A percentile compares a stretch with the other conserved stretches of the same genome.
phyloP scores from a whole-genome alignment of 164 flowering plant species.

The Nymphaea thermarum region DNA sequence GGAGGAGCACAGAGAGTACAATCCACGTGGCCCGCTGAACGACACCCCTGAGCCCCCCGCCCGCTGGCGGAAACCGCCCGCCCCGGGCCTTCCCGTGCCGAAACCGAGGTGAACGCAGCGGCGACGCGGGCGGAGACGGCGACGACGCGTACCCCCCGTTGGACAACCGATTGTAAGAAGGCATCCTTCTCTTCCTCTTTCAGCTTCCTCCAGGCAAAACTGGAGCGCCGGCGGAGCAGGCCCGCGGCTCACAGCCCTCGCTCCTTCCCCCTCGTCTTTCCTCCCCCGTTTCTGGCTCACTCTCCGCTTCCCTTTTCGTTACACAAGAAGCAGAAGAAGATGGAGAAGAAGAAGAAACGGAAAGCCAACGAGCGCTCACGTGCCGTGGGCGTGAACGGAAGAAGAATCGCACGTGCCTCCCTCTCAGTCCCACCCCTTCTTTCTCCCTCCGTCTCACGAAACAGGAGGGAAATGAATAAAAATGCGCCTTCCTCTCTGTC shows the following conservation, averaged over 20 bases:
- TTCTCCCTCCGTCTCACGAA: no score
- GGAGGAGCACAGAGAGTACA: constrained; percentile 55
- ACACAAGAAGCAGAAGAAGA: background rate
- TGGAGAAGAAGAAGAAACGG: background rate
- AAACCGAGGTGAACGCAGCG: constrained; percentile 16
- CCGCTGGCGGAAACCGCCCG: constrained; percentile 20
- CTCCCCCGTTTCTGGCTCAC: background rate
- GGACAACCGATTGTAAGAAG: constrained; percentile 42
- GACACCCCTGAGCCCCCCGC: constrained; percentile 9
- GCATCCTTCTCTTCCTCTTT: constrained; percentile 22
- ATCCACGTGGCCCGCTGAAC: constrained; percentile 47
- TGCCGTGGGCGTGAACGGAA: no score
- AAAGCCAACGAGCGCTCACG: no score
- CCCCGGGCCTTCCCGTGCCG: constrained; percentile 18
- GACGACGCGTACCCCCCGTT: constrained; percentile 60
- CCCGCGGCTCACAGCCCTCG: background rate
- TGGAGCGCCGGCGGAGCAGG: background rate
- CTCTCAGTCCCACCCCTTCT: no score
- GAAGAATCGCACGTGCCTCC: no score
- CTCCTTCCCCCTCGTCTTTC: background rate
- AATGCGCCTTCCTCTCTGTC: no score
- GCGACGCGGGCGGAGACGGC: constrained; percentile 39
- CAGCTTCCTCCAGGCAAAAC: background rate
- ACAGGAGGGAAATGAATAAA: no score
- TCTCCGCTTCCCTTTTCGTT: background rate